phyloP scores from a whole-genome alignment of 768 basidiomycete genomes.

The Pulveroboletus ravenelii region DNA sequence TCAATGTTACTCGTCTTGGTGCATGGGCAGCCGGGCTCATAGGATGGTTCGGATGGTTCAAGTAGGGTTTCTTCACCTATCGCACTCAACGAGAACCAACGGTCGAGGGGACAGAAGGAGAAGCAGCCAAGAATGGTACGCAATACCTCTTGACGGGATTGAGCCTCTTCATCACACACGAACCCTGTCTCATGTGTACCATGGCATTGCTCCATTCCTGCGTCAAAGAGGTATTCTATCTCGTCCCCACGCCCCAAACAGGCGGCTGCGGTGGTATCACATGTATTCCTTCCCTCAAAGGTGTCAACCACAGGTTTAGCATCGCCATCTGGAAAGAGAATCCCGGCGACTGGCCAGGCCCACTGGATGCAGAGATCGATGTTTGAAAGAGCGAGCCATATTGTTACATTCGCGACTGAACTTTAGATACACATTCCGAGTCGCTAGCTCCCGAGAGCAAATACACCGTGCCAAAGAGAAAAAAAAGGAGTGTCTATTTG shows the following conservation, averaged over 20 bases:
- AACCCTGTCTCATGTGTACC: constrained; percentile 96
- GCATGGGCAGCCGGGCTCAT: no score
- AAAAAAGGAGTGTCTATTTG: background rate
- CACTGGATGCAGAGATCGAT: constrained; percentile 27
- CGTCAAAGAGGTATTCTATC: constrained; percentile 79
- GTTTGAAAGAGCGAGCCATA: constrained; percentile 16
- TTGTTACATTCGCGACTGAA: background rate
- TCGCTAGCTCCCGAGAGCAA: background rate
- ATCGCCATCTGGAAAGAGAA: constrained; percentile 61
- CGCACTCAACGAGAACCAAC: constrained; percentile 30
- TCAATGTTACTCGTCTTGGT: no score
- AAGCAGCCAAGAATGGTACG: constrained; percentile 49
- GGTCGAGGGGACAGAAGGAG: constrained; percentile 3
- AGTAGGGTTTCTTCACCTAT: no score
- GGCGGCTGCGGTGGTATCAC: constrained; percentile 82
- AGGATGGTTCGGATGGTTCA: no score
- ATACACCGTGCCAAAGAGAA: background rate
- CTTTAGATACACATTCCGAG: background rate
- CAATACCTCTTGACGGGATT: constrained; percentile 87
- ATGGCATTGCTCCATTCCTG: constrained; percentile 96
- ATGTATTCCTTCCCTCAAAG: constrained; percentile 75
- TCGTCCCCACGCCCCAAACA: constrained; percentile 67
- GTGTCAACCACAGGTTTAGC: constrained; percentile 85
- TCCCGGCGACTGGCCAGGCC: background rate
- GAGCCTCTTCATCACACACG: constrained; percentile 87